Evolutionary conservation across 768 basidiomycete species (phyloP).

Genomic region (Lyophyllum atratum): DNA sequence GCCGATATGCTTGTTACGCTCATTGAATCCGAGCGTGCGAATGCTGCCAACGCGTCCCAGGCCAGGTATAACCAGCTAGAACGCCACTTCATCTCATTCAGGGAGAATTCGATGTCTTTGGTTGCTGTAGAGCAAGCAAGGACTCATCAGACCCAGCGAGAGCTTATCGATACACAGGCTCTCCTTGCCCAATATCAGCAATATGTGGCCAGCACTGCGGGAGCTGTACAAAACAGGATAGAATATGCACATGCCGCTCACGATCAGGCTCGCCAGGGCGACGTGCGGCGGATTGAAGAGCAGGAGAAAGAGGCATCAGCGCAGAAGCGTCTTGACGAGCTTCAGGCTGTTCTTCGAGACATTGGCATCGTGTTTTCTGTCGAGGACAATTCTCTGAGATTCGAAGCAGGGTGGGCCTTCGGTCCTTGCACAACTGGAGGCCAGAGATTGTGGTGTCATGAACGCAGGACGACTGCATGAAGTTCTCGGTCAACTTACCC

Average conservation of each 20-base stretch:
- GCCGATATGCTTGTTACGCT: slow-evolving; percentile 22
- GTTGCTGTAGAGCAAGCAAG: slow-evolving; percentile 10
- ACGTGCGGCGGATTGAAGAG: background rate
- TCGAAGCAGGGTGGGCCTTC: slow-evolving; percentile 18
- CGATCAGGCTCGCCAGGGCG: background rate
- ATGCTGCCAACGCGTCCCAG: slow-evolving; percentile 12
- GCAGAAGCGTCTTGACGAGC: slow-evolving; percentile 11
- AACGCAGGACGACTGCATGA: slow-evolving; percentile 15
- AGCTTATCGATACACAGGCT: slow-evolving; percentile 6
- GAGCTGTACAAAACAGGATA: background rate
- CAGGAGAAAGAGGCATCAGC: slow-evolving; percentile 1
- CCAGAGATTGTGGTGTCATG: slow-evolving; percentile 12
- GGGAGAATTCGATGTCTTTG: slow-evolving; percentile 3
- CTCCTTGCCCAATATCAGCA: slow-evolving; percentile 12
- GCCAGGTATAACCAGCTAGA: slow-evolving; percentile 13
- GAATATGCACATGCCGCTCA: background rate
- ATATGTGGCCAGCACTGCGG: background rate
- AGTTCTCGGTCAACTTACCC: slow-evolving; percentile 12
- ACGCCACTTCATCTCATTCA: slow-evolving; percentile 8
- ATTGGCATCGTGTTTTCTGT: slow-evolving; percentile 17
- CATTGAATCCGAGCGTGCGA: slow-evolving; percentile 21
- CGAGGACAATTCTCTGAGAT: slow-evolving; percentile 17
- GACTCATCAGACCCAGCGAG: background rate
- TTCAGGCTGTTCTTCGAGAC: slow-evolving; percentile 12
- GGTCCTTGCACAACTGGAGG: slow-evolving; percentile 17